Evolutionary conservation across 2,329 filamentous ascomycete genomes (phyloP), one percentile per base, ranked within the genome.

Genomic region (Pseudocercospora crystallina): DNA sequence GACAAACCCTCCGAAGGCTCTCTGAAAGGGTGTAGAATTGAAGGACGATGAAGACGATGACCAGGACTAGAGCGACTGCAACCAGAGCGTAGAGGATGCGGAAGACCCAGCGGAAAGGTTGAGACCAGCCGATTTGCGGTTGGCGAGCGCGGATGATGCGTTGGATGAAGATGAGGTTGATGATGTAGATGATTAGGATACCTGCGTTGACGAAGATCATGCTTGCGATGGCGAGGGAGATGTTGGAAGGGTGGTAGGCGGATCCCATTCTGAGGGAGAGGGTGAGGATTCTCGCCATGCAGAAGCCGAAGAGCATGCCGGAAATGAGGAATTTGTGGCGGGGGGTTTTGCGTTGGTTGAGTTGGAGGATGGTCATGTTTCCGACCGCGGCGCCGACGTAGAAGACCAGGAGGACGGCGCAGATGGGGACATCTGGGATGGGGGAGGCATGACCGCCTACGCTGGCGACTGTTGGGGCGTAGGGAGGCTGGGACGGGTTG

Each of bases 281-380:
- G 5, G 74, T 75, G 9, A 69, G 43, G 11, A 74, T 64, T 15
- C 75, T 66, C 8, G 72, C 66, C 65, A 74, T 72, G 57, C 70
- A 74, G 60, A 76, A 76, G 2, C 65, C 65, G 41, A 75, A 75
- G 2, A 76, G 60, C 48, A 72, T 59, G 11, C 60, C 53, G 31
- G 64, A 71, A 46, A 73, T 61, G 7, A 74, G 35, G 46, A 77
- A 77, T 17, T 72, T 73, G 56, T 76, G 71, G 1, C 64, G 65
- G 3, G 20, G 20, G 44, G 62, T 58, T 40, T 40, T 47, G 30
- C 61, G 56, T 46, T 50, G 61, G 54, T 76, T 76, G 29, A 59
- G 53, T 54, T 68, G 66, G 49, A 75, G 71, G 30, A 73, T 71
- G 3, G 63, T 66, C 69, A 75, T 73, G 54, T 76, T 70, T 5